Conservation (phyloP, 202 grass and related monocot species). For the Schoenoplectus triqueter region DNA sequence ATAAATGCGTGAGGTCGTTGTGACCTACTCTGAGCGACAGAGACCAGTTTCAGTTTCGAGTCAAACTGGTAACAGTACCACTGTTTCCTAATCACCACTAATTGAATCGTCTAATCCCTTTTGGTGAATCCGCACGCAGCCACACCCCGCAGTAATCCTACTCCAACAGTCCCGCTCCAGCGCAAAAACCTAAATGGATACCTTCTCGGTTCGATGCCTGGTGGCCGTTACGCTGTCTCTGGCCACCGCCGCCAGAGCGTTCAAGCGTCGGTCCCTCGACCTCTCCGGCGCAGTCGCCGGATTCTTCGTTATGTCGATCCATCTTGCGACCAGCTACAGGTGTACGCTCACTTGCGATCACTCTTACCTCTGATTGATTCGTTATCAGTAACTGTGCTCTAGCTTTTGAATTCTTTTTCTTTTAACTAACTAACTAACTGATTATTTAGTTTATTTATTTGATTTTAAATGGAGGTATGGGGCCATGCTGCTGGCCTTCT, state of each 20-base stretch:
- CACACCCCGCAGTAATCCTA: background rate
- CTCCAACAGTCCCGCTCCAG: background rate
- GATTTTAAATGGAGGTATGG: constrained; percentile 46
- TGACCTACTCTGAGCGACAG: too few relatives aligned
- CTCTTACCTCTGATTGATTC: background rate
- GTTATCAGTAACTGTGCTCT: background rate
- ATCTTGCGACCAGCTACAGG: constrained; percentile 79
- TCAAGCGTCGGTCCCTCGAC: constrained; percentile 69
- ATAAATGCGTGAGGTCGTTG: too few relatives aligned
- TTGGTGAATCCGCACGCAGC: background rate
- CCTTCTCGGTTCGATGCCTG: constrained; percentile 52
- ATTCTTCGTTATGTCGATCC: constrained; percentile 74
- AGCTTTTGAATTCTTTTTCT: background rate
- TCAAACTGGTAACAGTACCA: background rate
- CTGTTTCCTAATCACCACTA: background rate
- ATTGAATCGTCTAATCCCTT: background rate
- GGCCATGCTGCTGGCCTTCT: constrained; percentile 80
- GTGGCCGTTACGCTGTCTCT: constrained; percentile 45
- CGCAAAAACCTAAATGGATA: constrained; percentile 34
- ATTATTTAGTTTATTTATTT: background rate
- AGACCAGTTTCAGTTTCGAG: background rate
- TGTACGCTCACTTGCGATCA: background rate
- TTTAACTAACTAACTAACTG: background rate
- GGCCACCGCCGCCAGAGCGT: constrained; percentile 55
- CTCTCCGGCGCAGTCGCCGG: constrained; percentile 60